phyloP scores from a whole-genome alignment of 805 yeast species.

The Saturnispora serradocipensis region DNA sequence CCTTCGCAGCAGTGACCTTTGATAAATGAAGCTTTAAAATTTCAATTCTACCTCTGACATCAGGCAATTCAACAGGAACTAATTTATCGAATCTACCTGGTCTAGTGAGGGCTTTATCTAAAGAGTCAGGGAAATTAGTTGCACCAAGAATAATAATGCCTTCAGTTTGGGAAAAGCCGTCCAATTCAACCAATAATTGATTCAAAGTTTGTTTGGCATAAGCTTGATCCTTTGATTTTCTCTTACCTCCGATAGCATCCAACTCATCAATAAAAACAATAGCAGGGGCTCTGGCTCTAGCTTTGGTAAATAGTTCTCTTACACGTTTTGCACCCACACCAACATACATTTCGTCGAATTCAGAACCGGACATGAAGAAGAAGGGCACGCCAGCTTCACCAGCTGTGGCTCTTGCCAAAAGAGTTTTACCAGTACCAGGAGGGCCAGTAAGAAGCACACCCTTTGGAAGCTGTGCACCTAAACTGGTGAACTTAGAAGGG shows the following conservation, averaged over 20 bases:
- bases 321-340: constrained; percentile 99
- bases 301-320: constrained; percentile 87
- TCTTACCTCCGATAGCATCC: constrained; percentile 97
- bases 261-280: constrained; percentile 95
- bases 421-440: constrained; percentile 98
- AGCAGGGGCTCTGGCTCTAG: constrained; percentile 92
- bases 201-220: constrained; percentile 96
- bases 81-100: constrained; percentile 98
- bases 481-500: constrained; percentile 90
- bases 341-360: constrained; percentile 94
- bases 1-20: constrained; percentile 75
- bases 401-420: constrained; percentile 95
- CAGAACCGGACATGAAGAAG: constrained; percentile 97
- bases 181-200: constrained; percentile 90
- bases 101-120: constrained; percentile 94
- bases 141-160: constrained; percentile 97
- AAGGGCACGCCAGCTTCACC: constrained; percentile 99
- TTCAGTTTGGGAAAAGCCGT: constrained; percentile 85
- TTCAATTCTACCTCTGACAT: constrained; percentile 93
- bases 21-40: constrained; percentile 86
- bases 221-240: constrained; percentile 97
- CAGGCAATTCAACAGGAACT: constrained; percentile 92
- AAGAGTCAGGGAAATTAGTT: constrained; percentile 93
- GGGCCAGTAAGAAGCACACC: constrained; percentile 97
- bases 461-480: constrained; percentile 96